phyloP scores from a whole-genome alignment of 1,284 basidiomycete species.

The Inonotus hispidus region DNA sequence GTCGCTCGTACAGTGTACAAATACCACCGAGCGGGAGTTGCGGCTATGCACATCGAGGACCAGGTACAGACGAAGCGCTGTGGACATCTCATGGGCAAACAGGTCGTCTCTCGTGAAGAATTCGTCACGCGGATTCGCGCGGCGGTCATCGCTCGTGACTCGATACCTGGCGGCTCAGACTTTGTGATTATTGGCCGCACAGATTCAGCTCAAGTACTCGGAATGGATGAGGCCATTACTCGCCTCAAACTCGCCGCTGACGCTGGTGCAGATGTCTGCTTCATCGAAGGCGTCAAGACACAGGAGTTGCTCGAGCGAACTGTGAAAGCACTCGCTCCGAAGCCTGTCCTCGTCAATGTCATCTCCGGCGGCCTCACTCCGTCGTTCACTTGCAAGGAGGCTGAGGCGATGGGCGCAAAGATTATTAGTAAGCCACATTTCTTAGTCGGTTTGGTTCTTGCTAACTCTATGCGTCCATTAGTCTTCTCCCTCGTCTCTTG shows the following conservation, averaged over 20 bases:
- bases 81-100: conserved; percentile 76
- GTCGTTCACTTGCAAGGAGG: conserved; percentile 62
- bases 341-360: conserved; percentile 71
- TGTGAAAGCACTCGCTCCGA: conserved; percentile 61
- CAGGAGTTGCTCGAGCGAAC: conserved; percentile 60
- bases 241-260: conserved; percentile 68
- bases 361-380: conserved; percentile 74
- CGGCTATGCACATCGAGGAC: conserved; percentile 77
- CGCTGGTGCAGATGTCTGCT: conserved; percentile 78
- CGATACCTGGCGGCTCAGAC: conserved; percentile 67
- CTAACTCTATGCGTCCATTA: conserved; percentile 22
- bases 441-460: background rate
- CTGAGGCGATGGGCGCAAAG: conserved; percentile 65
- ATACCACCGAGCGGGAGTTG: conserved; percentile 68
- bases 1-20: conserved; percentile 71
- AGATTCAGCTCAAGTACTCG: conserved; percentile 74
- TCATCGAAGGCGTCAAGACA: conserved; percentile 77
- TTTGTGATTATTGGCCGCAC: conserved; percentile 80
- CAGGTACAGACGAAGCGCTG: conserved; percentile 82
- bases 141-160: conserved; percentile 66
- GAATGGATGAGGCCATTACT: conserved; percentile 73
- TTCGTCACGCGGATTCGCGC: conserved; percentile 73
- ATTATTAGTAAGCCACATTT: conserved; percentile 55
- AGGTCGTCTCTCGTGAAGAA: conserved; percentile 72
- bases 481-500: conserved; percentile 68